Evolutionary conservation across 495 filamentous ascomycete genomes (phyloP).

Genomic region (Neurospora discreta): DNA sequence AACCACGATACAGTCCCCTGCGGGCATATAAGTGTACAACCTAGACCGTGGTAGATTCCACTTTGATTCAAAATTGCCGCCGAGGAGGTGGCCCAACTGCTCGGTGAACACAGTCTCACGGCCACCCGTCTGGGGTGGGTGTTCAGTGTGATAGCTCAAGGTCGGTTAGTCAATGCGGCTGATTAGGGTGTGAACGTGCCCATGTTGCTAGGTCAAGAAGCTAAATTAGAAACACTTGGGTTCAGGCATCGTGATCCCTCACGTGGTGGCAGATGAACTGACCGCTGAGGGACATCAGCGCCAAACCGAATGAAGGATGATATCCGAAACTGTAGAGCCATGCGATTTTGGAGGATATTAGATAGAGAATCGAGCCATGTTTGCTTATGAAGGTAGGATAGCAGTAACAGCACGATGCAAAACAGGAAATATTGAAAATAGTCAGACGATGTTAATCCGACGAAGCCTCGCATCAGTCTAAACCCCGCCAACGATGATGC

Average conservation of each 20-base stretch:
- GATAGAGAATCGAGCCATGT: background rate
- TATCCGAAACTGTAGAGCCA: background rate
- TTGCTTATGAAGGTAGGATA: background rate
- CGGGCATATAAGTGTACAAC: background rate
- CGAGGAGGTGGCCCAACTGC: background rate
- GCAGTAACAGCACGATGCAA: background rate
- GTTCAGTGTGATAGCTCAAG: background rate
- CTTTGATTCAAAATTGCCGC: background rate
- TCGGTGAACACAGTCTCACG: background rate
- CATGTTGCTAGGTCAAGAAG: background rate
- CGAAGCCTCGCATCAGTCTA: background rate
- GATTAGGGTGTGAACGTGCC: background rate
- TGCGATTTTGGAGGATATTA: background rate
- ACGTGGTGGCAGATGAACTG: background rate
- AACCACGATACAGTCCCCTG: background rate
- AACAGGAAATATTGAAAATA: background rate
- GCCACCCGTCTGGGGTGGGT: background rate
- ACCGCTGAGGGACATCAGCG: background rate
- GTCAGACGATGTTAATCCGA: background rate
- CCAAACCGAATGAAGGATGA: background rate
- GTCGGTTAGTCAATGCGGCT: background rate
- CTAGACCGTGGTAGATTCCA: background rate
- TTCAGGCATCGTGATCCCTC: background rate
- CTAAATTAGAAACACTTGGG: background rate
- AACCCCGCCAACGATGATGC: background rate